Evolutionary conservation across 306 rosid genomes (phyloP).

Genomic region (Alnus rubra): DNA sequence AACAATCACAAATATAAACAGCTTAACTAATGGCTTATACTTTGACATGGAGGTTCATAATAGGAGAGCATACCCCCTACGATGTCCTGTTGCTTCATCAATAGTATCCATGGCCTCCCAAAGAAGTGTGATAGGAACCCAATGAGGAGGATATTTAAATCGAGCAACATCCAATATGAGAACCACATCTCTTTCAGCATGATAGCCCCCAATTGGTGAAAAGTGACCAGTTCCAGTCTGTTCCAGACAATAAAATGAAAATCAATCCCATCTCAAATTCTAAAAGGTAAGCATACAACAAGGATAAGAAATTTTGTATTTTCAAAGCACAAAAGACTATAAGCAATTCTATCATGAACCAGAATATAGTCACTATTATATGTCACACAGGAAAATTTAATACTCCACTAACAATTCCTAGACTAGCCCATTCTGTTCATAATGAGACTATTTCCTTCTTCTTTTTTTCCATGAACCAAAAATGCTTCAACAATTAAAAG

Average conservation of each 20-base stretch:
- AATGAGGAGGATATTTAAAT: conserved; percentile 93
- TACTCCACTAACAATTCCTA: not conserved
- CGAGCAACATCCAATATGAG: conserved; percentile 95
- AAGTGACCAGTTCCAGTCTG: conserved; percentile 95
- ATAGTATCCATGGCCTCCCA: conserved; percentile 81
- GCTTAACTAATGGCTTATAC: not conserved
- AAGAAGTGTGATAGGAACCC: conserved; percentile 85
- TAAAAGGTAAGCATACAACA: not conserved
- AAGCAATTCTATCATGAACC: not conserved
- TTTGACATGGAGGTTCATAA: conserved; percentile 1
- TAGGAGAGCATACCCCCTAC: conserved; percentile 60
- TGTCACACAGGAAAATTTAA: not conserved
- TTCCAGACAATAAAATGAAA: conserved; percentile 29
- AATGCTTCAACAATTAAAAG: not conserved
- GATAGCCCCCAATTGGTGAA: conserved; percentile 94
- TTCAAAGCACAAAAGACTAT: not conserved
- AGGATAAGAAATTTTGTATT: not conserved
- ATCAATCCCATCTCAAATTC: conserved; percentile 7
- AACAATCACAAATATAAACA: not conserved
- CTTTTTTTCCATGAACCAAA: not conserved
- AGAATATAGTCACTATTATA: not conserved
- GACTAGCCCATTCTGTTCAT: not conserved
- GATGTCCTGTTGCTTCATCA: conserved; percentile 68
- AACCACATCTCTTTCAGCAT: conserved; percentile 77
- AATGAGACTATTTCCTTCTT: not conserved